A percentile compares a stretch with the other conserved stretches of the same genome.
Conservation (phyloP, 2,329 filamentous ascomycete species). For the Cylindrodendrum hubeiense region DNA sequence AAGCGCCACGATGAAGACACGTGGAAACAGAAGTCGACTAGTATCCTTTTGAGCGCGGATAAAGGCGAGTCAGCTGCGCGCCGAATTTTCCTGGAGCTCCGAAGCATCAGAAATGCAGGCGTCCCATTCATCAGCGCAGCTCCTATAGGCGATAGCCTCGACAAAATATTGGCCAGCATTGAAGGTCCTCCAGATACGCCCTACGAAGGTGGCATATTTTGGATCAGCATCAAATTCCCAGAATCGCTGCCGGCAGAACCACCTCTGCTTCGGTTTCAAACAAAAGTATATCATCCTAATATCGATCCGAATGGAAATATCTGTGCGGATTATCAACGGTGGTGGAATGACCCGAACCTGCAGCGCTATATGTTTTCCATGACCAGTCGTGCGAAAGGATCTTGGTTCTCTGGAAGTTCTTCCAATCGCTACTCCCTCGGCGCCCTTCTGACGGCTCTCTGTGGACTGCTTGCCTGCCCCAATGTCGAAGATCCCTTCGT, state of each 20-base stretch:
- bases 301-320: neutral
- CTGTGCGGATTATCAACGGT: neutral
- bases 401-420: no score
- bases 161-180: constrained; percentile 9
- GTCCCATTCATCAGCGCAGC: constrained; percentile 12
- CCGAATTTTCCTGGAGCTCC: neutral
- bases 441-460: no score
- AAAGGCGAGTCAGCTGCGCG: neutral
- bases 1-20: neutral
- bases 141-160: constrained; percentile 1
- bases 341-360: neutral
- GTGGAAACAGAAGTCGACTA: neutral
- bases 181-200: constrained; percentile 17
- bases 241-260: neutral
- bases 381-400: no score
- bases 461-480: no score
- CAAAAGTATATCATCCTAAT: neutral
- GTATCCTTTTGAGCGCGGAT: neutral
- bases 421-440: no score
- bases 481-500: no score
- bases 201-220: constrained; percentile 9
- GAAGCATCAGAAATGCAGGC: neutral
- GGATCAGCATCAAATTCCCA: constrained; percentile 5
- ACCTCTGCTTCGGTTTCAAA: neutral
- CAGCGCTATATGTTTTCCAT: no score